Conservation (phyloP, 1,139 yeast genomes). For the Blastobotrys buckinghamii region DNA sequence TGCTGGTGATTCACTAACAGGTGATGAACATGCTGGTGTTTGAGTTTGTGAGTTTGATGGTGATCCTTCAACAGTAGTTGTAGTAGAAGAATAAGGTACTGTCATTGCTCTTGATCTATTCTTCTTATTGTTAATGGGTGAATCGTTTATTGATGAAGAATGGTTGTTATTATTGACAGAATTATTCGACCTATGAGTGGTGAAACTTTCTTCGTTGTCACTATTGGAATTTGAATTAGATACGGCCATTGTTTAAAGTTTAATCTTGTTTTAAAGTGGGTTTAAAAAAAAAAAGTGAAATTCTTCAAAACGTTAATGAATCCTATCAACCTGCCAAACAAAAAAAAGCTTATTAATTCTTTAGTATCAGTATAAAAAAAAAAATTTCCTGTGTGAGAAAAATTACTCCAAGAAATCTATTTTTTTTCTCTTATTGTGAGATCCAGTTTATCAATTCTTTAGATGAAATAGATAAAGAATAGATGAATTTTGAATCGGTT, state of each 20-base stretch:
- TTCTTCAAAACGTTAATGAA: no score
- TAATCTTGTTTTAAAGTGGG: not conserved
- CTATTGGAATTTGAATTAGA: not conserved
- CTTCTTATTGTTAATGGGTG: not conserved
- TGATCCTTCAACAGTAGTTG: not conserved
- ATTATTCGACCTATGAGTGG: not conserved
- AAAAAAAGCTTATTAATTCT: no score
- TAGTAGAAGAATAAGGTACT: conserved; percentile 12
- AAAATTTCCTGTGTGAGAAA: no score
- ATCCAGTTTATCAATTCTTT: no score
- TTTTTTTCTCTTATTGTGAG: no score
- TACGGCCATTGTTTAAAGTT: not conserved
- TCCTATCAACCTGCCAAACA: no score
- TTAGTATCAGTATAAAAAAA: no score
- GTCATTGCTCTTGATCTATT: conserved; percentile 21
- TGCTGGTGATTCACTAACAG: not conserved
- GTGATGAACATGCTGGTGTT: not conserved
- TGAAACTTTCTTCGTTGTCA: not conserved
- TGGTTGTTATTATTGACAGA: not conserved
- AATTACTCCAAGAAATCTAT: no score
- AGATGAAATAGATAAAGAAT: no score
- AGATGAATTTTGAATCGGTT: no score
- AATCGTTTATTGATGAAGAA: not conserved
- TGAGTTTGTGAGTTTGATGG: not conserved
- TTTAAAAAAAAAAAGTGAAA: no score